Evolutionary conservation across 2,329 filamentous ascomycete genomes (phyloP).

Genomic region (Fusarium nelsonii): DNA sequence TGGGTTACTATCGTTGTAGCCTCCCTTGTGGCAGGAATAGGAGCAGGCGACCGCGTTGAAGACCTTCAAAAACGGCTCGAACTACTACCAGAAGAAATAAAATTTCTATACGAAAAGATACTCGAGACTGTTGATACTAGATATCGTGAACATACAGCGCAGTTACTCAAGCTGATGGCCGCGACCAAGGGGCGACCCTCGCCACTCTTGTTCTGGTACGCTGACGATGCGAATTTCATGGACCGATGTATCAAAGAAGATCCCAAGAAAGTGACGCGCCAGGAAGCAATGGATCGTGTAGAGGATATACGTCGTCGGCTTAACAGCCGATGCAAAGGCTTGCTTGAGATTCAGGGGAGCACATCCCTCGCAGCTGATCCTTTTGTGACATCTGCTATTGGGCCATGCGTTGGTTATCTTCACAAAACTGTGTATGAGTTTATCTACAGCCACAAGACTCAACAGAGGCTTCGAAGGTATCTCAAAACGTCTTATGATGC

Average conservation of each 20-base stretch:
- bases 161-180: conserved; percentile 4
- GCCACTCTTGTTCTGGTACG: neutral
- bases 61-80: neutral
- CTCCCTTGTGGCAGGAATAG: conserved; percentile 4
- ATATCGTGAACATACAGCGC: conserved; percentile 6
- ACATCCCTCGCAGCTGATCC: fast-evolving
- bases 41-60: neutral
- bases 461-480: neutral
- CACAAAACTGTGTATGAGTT: conserved; percentile 12
- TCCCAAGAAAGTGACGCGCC: fast-evolving
- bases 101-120: neutral
- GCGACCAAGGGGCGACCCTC: neutral
- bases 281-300: neutral
- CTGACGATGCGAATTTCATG: conserved; percentile 12
- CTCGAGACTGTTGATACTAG: neutral
- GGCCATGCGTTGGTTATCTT: neutral
- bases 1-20: conserved; percentile 22
- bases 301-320: conserved; percentile 14
- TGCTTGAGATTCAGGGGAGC: neutral
- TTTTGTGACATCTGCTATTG: fast-evolving
- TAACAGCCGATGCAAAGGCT: conserved; percentile 16
- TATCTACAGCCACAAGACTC: fast-evolving
- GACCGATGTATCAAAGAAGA: neutral
- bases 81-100: neutral
- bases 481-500: neutral